Base-by-base conservation (phyloP, 1,139 yeast species). In the Pichia sp. region DNA sequence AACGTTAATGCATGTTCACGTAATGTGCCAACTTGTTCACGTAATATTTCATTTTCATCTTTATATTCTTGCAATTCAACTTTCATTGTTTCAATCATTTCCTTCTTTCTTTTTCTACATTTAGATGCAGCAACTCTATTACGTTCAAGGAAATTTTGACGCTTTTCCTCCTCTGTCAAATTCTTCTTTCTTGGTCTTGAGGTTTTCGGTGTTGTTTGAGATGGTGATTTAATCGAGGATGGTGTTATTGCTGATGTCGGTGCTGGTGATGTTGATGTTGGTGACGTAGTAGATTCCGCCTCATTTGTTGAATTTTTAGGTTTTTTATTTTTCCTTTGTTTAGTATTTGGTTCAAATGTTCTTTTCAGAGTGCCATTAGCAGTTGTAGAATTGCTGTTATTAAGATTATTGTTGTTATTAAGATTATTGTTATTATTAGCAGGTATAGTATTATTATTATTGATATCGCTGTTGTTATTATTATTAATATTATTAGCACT, bases 61-160 rank as follows among this genome's bases (percentile, higher is more conserved):
- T 87, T 76, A 64, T 81, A 87, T 58, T 77, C 82, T 32, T 73
- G 74, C 65, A 77, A 73, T 62, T 89, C 95, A 43, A 76, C 80
- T 64, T 90, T 95, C 78, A 92, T 82, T 56, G 83, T 85, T 51
- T 79, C 82, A 40, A 88, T 77, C 73, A 86, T 84, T 63, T 87
- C 90, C 69, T 94, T 92, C 67, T 83, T 84, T 40, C 90, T 69
- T 60, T 82, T 87, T 57, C 92, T 70, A 68, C 92, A 84, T 59
- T 82, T 83, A 13, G 85, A 79, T 0, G 90, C 90, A 0, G 92
- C 92, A 20, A 83, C 71, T 56, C 88, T 68, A 58, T 83, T 83
- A 57, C 90, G 67, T 60, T 82, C 90, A 56, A 92, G 68, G 59
- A 92, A 92, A 56, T 76, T 82, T 63, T 81, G 80, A 30, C 97